phyloP scores from a whole-genome alignment of 1,139 yeast species.

The Zygoascus sp. region DNA sequence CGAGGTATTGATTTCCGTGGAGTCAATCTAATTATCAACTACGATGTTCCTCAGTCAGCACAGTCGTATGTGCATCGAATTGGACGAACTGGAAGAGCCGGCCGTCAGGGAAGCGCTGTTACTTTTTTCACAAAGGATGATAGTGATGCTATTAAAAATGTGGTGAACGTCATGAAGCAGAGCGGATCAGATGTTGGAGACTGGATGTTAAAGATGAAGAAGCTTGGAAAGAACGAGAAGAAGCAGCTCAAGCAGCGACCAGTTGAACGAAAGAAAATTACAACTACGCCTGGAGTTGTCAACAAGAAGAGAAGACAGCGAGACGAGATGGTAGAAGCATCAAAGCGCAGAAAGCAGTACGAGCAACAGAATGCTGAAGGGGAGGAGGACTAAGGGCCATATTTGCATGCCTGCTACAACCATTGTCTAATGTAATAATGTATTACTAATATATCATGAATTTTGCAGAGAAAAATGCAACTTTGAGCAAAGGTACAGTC shows the following conservation, averaged over 20 bases:
- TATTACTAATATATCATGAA: neutral
- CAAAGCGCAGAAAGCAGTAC: conserved; percentile 49
- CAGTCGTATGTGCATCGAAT: conserved; percentile 96
- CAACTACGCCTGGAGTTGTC: conserved; percentile 77
- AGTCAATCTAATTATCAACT: conserved; percentile 87
- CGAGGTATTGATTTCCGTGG: conserved; percentile 98
- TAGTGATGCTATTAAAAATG: conserved; percentile 66
- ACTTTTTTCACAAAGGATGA: conserved; percentile 95
- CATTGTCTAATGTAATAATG: neutral
- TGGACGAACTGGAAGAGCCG: conserved; percentile 98
- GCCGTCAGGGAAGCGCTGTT: conserved; percentile 77
- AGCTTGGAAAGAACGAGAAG: conserved; percentile 64
- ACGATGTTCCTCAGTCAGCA: conserved; percentile 91
- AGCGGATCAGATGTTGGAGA: conserved; percentile 70
- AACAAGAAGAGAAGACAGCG: conserved; percentile 60
- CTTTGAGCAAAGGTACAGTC: neutral
- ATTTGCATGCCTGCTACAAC: neutral
- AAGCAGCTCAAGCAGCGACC: conserved; percentile 57
- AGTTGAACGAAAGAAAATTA: conserved; percentile 65
- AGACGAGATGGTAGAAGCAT: conserved; percentile 72
- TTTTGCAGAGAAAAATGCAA: neutral
- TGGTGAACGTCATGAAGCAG: conserved; percentile 91
- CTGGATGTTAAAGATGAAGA: conserved; percentile 81
- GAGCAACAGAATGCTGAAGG: neutral
- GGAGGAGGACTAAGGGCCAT: neutral